Evolutionary conservation across 2,329 filamentous ascomycete species (phyloP).

Genomic region (Alternaria solani): DNA sequence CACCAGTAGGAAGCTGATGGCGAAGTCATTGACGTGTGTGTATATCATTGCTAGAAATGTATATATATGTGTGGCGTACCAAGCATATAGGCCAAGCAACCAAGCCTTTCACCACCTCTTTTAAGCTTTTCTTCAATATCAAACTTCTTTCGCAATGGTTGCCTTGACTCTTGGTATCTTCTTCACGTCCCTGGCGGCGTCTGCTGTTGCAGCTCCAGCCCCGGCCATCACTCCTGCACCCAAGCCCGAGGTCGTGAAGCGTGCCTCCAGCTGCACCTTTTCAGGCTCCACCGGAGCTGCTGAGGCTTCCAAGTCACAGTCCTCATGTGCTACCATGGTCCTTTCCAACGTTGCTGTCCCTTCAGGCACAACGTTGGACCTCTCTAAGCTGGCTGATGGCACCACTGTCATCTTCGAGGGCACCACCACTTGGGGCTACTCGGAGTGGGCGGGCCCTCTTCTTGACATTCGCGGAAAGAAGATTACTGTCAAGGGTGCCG

Average conservation of each 20-base stretch:
- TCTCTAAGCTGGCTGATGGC: slow-evolving; percentile 60
- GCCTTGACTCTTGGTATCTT: slow-evolving; percentile 24
- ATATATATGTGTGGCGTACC: slow-evolving; percentile 19
- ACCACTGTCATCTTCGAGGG: slow-evolving; percentile 69
- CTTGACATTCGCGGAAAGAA: slow-evolving; percentile 65
- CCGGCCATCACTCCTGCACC: slow-evolving; percentile 32
- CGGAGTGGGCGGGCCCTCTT: slow-evolving; percentile 70
- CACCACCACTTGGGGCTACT: slow-evolving; percentile 70
- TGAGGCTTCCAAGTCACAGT: slow-evolving; percentile 57
- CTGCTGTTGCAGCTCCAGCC: slow-evolving; percentile 34
- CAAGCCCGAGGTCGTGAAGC: slow-evolving; percentile 24
- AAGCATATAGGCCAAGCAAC: slow-evolving; percentile 26
- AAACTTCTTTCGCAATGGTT: slow-evolving; percentile 23
- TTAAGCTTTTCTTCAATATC: slow-evolving; percentile 12
- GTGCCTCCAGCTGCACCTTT: slow-evolving; percentile 61
- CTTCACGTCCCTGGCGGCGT: slow-evolving; percentile 28
- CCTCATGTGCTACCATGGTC: slow-evolving; percentile 62
- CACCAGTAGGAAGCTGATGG: background rate
- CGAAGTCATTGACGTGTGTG: background rate
- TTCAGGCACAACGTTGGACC: slow-evolving; percentile 65
- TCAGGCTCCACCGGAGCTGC: slow-evolving; percentile 54
- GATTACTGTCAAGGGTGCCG: slow-evolving; percentile 66
- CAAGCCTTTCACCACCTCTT: slow-evolving; percentile 14
- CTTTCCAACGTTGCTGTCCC: slow-evolving; percentile 65
- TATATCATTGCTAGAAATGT: background rate